Evolutionary conservation across 495 filamentous ascomycete genomes (phyloP).

Genomic region (Oleoguttula mirabilis): DNA sequence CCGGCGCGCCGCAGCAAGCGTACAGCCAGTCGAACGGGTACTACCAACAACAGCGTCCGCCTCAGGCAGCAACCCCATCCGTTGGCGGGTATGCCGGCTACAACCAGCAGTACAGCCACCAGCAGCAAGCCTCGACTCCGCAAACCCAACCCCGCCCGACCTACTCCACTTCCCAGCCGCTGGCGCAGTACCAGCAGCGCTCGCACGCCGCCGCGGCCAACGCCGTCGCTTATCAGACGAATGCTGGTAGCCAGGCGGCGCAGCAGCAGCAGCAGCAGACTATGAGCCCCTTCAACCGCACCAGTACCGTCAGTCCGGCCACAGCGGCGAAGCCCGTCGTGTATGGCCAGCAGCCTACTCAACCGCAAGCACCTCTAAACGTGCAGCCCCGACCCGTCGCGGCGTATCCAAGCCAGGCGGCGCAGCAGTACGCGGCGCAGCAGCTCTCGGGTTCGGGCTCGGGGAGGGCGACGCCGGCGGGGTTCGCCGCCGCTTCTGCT

Average conservation of each 20-base stretch:
- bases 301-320: neutral
- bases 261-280: no score
- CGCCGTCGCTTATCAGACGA: slow-evolving; percentile 9
- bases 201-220: no score
- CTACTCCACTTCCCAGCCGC: slow-evolving; percentile 11
- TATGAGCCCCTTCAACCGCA: slow-evolving; percentile 7
- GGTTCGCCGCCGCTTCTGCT: slow-evolving; percentile 3
- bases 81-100: slow-evolving; percentile 3
- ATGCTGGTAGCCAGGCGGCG: neutral
- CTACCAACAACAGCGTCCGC: slow-evolving; percentile 24
- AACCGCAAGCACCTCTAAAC: slow-evolving; percentile 1
- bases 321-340: no score
- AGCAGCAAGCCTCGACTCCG: slow-evolving; percentile 5
- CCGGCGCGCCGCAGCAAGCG: slow-evolving; percentile 7
- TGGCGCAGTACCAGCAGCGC: slow-evolving; percentile 14
- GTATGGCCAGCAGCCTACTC: no score
- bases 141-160: slow-evolving; percentile 7
- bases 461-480: slow-evolving; percentile 6
- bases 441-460: slow-evolving; percentile 10
- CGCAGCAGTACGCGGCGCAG: slow-evolving; percentile 4
- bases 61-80: neutral
- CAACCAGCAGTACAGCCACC: slow-evolving; percentile 4
- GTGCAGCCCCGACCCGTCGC: slow-evolving; percentile 10
- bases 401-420: neutral
- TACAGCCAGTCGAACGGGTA: slow-evolving; percentile 15